A percentile compares a stretch with the other conserved stretches of the same genome.
These are phyloP conservation scores for Saccharum spontaneum DNA, from an alignment of 176 grass and related monocot species.

Conservation along the genomic window DNA sequence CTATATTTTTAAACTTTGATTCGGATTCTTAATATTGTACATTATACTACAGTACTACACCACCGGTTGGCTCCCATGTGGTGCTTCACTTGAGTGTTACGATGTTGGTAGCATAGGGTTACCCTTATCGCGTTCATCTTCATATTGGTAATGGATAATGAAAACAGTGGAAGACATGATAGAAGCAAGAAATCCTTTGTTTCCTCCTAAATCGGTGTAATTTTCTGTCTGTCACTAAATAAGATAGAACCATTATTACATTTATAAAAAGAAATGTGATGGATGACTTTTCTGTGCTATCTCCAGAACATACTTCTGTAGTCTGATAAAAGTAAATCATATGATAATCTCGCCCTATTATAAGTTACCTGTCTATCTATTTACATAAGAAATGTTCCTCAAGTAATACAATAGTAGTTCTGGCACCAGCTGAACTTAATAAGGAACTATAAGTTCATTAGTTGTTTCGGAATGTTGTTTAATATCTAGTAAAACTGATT, in stretches of 20 bases:
- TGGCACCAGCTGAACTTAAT: neutral
- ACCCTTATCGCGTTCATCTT: neutral
- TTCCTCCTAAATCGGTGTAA: neutral
- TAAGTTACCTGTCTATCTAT: neutral
- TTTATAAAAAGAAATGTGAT: neutral
- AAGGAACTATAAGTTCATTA: neutral
- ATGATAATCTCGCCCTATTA: neutral
- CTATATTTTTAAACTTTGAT: neutral
- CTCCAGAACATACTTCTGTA: neutral
- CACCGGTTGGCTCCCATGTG: neutral
- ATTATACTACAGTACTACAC: neutral
- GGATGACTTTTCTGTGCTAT: neutral
- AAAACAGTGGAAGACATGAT: neutral
- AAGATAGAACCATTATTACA: neutral
- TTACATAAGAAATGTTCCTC: neutral
- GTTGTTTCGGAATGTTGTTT: slow-evolving; percentile 1
- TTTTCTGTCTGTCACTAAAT: neutral
- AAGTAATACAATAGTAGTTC: neutral
- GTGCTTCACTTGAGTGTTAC: neutral
- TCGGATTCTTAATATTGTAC: neutral
- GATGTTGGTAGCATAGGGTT: neutral
- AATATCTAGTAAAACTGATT: slow-evolving; percentile 21
- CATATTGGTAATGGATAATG: neutral
- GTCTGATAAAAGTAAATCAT: neutral
- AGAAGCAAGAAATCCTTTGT: slow-evolving; percentile 5